Evolutionary conservation across 371 early-diverging fungal genomes (phyloP), one percentile per base, ranked within the genome.

Genomic region (Mortierella sp.): DNA sequence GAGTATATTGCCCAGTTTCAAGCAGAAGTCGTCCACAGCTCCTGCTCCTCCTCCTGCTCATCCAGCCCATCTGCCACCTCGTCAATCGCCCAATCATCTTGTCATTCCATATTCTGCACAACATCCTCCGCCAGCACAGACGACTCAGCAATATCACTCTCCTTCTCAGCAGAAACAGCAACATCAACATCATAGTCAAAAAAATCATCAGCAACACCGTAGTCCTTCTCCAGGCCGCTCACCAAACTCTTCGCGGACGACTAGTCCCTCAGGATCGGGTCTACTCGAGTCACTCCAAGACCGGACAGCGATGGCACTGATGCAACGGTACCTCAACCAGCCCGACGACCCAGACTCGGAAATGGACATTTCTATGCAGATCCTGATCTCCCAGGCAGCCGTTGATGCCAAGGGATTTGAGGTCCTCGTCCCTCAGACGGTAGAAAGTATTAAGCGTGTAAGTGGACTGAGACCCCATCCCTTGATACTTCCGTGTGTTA

Each of bases 371-470:
- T 57, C 86, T 26, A 70, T 83, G 41, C 89, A 90, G 59, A 64
- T 88, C 15, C 50, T 87, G 47, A 79, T 88, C 7, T 88, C 89
- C 0, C 89, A 88, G 58, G 89, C 90, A 0, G 64, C 88, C 6
- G 81, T 90, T 30, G 90, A 90, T 66, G 82, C 90, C 9, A 80
- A 80, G 31, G 82, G 84, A 3, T 90, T 85, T 56, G 81, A 85
- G 49, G 69, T 86, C 2, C 59, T 90, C 15, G 62, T 82, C 3
- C 83, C 86, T 52, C 86, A 88, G 41, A 78, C 88, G 53, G 79
- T 86, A 6, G 87, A 86, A 15, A 66, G 66, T 11, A 48, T 88
- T 26, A 84, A 87, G 62, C 80, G 86, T 71, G 88, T 87, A 56
- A 46, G 58, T 42, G 19, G 4, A 31, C 17, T 43, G 2, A 41